Conservation (phyloP, 257 asterid genomes). For the Handroanthus guayacan region DNA sequence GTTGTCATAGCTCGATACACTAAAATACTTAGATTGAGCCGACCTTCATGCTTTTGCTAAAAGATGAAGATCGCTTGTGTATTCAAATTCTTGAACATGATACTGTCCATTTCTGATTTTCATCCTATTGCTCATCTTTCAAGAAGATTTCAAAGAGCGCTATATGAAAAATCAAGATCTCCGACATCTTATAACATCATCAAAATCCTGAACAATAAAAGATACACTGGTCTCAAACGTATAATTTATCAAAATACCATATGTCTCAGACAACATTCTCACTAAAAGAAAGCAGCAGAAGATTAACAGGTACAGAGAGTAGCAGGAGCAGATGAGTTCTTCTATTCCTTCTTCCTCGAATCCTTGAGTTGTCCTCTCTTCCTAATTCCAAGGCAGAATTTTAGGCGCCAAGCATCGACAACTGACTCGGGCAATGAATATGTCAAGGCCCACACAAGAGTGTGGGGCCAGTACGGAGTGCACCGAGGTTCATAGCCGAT, state of each 20-base stretch:
- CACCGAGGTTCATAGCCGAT: conserved; percentile 93
- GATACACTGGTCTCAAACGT: conserved; percentile 3
- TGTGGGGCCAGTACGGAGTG: conserved; percentile 98
- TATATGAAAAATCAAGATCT: too few relatives aligned
- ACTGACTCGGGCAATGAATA: conserved; percentile 63
- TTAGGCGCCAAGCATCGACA: conserved; percentile 85
- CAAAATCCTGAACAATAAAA: not conserved
- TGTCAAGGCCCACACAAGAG: conserved; percentile 75
- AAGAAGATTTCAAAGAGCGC: too few relatives aligned
- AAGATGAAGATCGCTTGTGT: too few relatives aligned
- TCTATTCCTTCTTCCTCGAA: conserved; percentile 76
- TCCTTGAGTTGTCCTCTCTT: conserved; percentile 87
- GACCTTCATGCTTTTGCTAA: too few relatives aligned
- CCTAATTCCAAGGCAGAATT: conserved; percentile 70
- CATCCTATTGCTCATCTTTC: too few relatives aligned
- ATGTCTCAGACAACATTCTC: conserved; percentile 12
- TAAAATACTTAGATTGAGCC: too few relatives aligned
- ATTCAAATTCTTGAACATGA: too few relatives aligned
- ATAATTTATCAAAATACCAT: conserved; percentile 1
- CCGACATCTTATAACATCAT: too few relatives aligned
- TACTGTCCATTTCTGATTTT: too few relatives aligned
- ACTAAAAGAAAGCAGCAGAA: not conserved
- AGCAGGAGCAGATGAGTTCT: not conserved
- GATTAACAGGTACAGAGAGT: conserved; percentile 12
- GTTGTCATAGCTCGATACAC: too few relatives aligned